Evolutionary conservation across 306 rosid genomes (phyloP).

Genomic region (Medicago arabica): DNA sequence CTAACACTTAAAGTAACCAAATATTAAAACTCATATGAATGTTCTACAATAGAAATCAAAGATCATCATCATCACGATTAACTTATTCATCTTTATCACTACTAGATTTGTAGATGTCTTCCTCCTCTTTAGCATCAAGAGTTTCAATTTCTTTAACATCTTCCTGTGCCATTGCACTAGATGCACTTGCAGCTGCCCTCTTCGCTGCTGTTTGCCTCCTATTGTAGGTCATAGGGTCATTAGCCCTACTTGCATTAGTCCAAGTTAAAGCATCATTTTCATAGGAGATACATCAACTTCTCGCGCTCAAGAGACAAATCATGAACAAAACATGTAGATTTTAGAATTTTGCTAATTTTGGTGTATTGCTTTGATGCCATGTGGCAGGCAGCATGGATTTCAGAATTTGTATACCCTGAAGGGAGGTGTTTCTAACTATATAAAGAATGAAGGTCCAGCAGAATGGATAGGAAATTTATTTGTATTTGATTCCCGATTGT

Average conservation of each 20-base stretch:
- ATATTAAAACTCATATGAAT: not conserved
- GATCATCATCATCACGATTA: not conserved
- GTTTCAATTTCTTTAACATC: not conserved
- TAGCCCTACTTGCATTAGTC: not conserved
- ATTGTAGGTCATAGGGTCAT: not conserved
- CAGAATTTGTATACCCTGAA: constrained; percentile 73
- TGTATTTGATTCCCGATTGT: constrained; percentile 91
- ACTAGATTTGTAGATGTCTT: not conserved
- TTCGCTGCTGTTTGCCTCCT: not conserved
- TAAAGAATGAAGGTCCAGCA: constrained; percentile 73
- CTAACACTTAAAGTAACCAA: not conserved
- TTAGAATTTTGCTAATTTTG: constrained; percentile 13
- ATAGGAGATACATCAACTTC: no score
- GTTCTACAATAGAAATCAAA: not conserved
- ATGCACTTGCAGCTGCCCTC: not conserved
- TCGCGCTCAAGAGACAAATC: no score
- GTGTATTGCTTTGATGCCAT: constrained; percentile 34
- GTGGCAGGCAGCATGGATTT: constrained; percentile 81
- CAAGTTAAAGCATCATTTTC: not conserved
- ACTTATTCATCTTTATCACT: not conserved
- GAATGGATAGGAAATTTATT: constrained; percentile 91
- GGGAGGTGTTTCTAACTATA: constrained; percentile 90
- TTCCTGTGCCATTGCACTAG: not conserved
- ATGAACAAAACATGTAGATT: no score
- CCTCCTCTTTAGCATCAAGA: not conserved